A percentile compares a stretch with the other conserved stretches of the same genome.
These are phyloP conservation scores for Aphanoascus verrucosus DNA, from an alignment of 2,329 filamentous ascomycete genomes.

Conservation along the genomic window DNA sequence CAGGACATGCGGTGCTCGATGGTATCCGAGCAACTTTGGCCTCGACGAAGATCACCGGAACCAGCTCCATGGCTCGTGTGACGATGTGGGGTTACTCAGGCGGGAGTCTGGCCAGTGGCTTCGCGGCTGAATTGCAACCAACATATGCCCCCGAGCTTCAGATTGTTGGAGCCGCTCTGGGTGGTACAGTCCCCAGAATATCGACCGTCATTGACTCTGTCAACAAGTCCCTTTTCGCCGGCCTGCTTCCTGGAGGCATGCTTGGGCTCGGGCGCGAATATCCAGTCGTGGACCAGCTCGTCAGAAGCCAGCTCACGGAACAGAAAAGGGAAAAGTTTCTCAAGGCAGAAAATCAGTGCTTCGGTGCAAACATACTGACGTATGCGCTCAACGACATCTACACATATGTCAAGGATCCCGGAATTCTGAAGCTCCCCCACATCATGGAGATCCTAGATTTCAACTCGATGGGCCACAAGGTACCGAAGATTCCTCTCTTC, in stretches of 20 bases:
- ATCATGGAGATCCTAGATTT: slow-evolving; percentile 16
- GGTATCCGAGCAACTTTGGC: slow-evolving; percentile 34
- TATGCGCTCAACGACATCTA: slow-evolving; percentile 20
- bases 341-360: slow-evolving; percentile 18
- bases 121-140: slow-evolving; percentile 41
- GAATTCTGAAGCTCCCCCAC: slow-evolving; percentile 15
- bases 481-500: slow-evolving; percentile 40
- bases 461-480: slow-evolving; percentile 30
- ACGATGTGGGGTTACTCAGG: slow-evolving; percentile 49
- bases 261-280: slow-evolving; percentile 24
- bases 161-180: slow-evolving; percentile 41
- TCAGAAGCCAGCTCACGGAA: slow-evolving; percentile 16
- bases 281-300: slow-evolving; percentile 15
- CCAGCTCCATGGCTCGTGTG: slow-evolving; percentile 26
- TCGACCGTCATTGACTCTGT: slow-evolving; percentile 28
- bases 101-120: slow-evolving; percentile 41
- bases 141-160: slow-evolving; percentile 43
- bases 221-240: slow-evolving; percentile 26
- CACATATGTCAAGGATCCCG: slow-evolving; percentile 17
- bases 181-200: slow-evolving; percentile 39
- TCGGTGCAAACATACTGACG: slow-evolving; percentile 16
- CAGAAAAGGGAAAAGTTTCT: slow-evolving; percentile 18
- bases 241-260: slow-evolving; percentile 28
- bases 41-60: slow-evolving; percentile 21
- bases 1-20: slow-evolving; percentile 38